These are phyloP conservation scores for Sanghuangporus weigelae DNA, from an alignment of 1,284 basidiomycete genomes.

Conservation along the genomic window DNA sequence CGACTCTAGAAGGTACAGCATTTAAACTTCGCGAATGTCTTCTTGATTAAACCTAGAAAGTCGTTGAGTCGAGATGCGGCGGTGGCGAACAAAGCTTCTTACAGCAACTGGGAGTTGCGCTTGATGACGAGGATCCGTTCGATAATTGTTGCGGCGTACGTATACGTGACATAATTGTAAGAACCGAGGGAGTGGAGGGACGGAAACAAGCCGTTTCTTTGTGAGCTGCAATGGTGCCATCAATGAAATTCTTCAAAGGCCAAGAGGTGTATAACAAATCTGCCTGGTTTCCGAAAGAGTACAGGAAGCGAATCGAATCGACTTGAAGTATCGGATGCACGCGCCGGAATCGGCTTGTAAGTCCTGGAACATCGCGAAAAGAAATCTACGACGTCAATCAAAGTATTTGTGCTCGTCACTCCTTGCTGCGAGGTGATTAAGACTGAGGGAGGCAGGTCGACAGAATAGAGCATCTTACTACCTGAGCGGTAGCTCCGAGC, in stretches of 20 bases:
- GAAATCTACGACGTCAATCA: constrained; percentile 93
- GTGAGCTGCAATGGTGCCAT: no score
- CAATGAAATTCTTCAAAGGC: no score
- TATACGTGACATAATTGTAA: no score
- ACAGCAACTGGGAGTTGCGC: no score
- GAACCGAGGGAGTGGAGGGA: no score
- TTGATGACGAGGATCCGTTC: no score
- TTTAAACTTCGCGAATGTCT: constrained; percentile 83
- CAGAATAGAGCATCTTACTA: no score
- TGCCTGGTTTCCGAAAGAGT: constrained; percentile 94
- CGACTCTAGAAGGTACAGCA: constrained; percentile 78
- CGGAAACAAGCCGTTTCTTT: no score
- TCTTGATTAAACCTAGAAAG: constrained; percentile 72
- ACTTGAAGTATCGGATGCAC: constrained; percentile 92
- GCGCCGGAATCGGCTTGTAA: constrained; percentile 65
- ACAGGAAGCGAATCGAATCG: constrained; percentile 90
- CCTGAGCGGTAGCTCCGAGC: no score
- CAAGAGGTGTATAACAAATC: constrained; percentile 18
- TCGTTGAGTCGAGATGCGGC: constrained; percentile 18
- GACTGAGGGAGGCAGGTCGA: no score
- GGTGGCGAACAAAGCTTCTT: constrained; percentile 26
- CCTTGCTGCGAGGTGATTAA: no score
- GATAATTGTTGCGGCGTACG: no score
- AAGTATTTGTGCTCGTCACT: constrained; percentile 87
- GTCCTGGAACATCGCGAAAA: constrained; percentile 90